A percentile compares a stretch with the other conserved stretches of the same genome.
Conservation (phyloP, 1,284 basidiomycete genomes). For the Malassezia yamatoensis region DNA sequence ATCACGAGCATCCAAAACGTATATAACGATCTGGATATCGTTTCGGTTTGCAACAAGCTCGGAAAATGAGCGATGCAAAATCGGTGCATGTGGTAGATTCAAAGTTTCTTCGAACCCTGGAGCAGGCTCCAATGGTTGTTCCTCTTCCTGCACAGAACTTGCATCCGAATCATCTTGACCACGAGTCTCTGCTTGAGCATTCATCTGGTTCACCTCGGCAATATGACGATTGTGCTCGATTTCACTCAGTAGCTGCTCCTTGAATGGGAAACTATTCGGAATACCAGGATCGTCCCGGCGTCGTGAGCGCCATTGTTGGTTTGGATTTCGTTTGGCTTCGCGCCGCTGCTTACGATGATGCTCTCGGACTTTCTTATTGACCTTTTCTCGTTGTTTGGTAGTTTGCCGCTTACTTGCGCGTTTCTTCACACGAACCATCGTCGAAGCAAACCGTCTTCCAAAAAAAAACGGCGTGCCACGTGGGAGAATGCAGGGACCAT, state of each 20-base stretch:
- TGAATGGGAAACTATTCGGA: slow-evolving; percentile 93
- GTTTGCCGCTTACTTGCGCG: slow-evolving; percentile 38
- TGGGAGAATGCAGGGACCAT: not conserved
- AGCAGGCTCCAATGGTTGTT: slow-evolving; percentile 17
- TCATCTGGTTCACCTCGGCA: slow-evolving; percentile 25
- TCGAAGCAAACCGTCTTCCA: not conserved
- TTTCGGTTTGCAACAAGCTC: slow-evolving; percentile 18
- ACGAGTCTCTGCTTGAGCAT: not conserved
- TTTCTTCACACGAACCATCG: slow-evolving; percentile 37
- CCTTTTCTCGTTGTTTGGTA: slow-evolving; percentile 41
- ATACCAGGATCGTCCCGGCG: slow-evolving; percentile 82
- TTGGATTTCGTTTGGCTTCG: slow-evolving; percentile 64
- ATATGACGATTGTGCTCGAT: slow-evolving; percentile 36
- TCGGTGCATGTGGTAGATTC: slow-evolving; percentile 15
- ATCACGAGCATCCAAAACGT: slow-evolving; percentile 35
- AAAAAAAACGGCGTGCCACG: not conserved
- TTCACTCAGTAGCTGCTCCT: slow-evolving; percentile 89
- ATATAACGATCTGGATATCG: slow-evolving; percentile 28
- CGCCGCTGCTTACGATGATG: slow-evolving; percentile 51
- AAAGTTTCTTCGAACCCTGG: slow-evolving; percentile 2
- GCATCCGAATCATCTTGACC: slow-evolving; percentile 16
- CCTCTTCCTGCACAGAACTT: slow-evolving; percentile 14
- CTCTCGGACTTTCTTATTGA: slow-evolving; percentile 43
- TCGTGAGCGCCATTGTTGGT: slow-evolving; percentile 62
- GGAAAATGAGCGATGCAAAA: slow-evolving; percentile 17